Conservation (phyloP, 179 eudicot species). For the Monotropa hypopitys region DNA sequence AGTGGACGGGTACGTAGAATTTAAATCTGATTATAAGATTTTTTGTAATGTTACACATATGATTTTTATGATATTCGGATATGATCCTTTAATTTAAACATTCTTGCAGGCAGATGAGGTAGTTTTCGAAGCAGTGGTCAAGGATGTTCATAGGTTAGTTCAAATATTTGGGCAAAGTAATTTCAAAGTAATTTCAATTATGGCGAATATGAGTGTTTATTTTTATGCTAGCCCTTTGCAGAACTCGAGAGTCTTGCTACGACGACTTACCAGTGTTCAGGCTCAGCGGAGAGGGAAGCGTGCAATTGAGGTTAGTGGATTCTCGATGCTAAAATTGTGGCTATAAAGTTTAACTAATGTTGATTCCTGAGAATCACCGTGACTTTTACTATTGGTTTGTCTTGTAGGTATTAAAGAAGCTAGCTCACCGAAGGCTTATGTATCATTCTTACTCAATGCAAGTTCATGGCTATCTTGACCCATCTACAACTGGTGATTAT, state of each 20-base stretch:
- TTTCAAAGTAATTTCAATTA: background rate
- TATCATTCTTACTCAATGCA: conserved; percentile 97
- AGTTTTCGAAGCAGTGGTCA: conserved; percentile 79
- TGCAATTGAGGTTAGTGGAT: conserved; percentile 72
- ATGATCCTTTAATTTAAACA: background rate
- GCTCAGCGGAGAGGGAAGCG: conserved; percentile 95
- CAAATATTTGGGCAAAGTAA: background rate
- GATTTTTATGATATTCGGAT: background rate
- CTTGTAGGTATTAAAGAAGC: conserved; percentile 71
- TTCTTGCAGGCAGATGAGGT: conserved; percentile 67
- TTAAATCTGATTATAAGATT: background rate
- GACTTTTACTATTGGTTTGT: background rate
- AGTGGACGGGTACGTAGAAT: conserved; percentile 52
- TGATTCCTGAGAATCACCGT: background rate
- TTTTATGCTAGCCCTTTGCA: conserved; percentile 52
- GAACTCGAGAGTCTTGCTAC: conserved; percentile 69
- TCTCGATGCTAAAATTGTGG: background rate
- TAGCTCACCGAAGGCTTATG: conserved; percentile 60
- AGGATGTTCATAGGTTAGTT: conserved; percentile 60
- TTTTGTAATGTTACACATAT: background rate
- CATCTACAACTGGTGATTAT: conserved; percentile 36
- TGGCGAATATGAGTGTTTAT: background rate
- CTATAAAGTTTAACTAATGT: background rate
- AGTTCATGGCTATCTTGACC: conserved; percentile 79
- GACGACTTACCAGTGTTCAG: conserved; percentile 67